phyloP scores from a whole-genome alignment of 2,329 filamentous ascomycete species.

The Stachybotrys echinatus region DNA sequence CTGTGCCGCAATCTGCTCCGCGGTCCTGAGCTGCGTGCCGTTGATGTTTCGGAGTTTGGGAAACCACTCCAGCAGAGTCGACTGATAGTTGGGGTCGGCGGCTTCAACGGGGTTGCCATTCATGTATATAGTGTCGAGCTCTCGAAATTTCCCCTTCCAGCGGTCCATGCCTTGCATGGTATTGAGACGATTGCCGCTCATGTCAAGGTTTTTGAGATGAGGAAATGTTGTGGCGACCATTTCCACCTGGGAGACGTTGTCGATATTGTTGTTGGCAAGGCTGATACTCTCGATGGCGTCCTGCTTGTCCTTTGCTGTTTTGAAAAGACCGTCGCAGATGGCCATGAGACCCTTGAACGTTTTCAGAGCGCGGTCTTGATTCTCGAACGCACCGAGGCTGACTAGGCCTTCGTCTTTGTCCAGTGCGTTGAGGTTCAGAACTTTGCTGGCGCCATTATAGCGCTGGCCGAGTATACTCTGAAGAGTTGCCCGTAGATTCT shows the following conservation, averaged over 20 bases:
- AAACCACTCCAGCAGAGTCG: constrained; percentile 74
- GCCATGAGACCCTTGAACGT: constrained; percentile 90
- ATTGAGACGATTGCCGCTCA: constrained; percentile 76
- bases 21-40: constrained; percentile 65
- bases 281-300: constrained; percentile 78
- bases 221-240: constrained; percentile 75
- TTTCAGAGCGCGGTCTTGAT: constrained; percentile 68
- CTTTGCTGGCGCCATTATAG: constrained; percentile 65
- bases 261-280: constrained; percentile 73
- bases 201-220: constrained; percentile 80
- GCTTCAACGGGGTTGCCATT: constrained; percentile 69
- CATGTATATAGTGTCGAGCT: constrained; percentile 76
- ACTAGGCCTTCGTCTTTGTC: constrained; percentile 66
- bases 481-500: constrained; percentile 64
- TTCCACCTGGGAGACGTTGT: constrained; percentile 67
- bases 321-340: constrained; percentile 75
- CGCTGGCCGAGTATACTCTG: constrained; percentile 66
- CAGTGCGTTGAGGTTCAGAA: constrained; percentile 78
- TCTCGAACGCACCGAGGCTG: constrained; percentile 70
- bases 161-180: constrained; percentile 61
- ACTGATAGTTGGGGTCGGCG: constrained; percentile 53
- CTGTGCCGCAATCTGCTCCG: constrained; percentile 58
- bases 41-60: constrained; percentile 76
- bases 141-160: constrained; percentile 75
- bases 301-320: constrained; percentile 63